Evolutionary conservation across 305 asterid genomes (phyloP).

Genomic region (Ajuga reptans): DNA sequence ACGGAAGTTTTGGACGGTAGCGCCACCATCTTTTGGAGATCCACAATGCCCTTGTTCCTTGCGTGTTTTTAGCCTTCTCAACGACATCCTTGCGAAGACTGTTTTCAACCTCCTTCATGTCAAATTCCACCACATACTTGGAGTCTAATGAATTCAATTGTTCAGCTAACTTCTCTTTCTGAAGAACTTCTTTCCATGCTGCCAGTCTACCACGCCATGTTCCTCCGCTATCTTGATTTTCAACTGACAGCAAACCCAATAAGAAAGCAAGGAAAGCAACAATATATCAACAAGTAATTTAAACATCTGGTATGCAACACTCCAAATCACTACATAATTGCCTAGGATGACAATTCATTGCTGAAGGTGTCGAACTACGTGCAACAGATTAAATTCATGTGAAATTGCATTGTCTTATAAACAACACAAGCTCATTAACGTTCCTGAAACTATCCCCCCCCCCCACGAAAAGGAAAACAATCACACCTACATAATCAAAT

Average conservation of each 20-base stretch:
- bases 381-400: neutral
- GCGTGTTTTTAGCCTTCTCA: conserved; percentile 53
- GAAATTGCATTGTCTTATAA: conserved; percentile 15
- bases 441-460: neutral
- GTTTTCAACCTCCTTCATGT: conserved; percentile 94
- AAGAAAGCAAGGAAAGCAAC: conserved; percentile 18
- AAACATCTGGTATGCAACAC: neutral
- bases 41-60: conserved; percentile 85
- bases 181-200: conserved; percentile 76
- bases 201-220: conserved; percentile 89
- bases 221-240: conserved; percentile 48
- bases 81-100: conserved; percentile 81
- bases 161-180: conserved; percentile 65
- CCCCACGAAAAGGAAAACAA: no score
- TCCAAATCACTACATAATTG: neutral
- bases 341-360: neutral
- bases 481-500: no score
- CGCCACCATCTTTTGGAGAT: conserved; percentile 99
- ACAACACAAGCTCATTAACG: conserved; percentile 13
- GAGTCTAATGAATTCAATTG: conserved; percentile 58
- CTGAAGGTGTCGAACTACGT: neutral
- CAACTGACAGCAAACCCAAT: conserved; percentile 34
- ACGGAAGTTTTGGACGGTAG: conserved; percentile 96
- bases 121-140: conserved; percentile 84
- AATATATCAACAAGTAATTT: neutral